Evolutionary conservation across 106 monocot species (phyloP), one percentile per base, ranked within the genome.

Genomic region (Allium cepa): DNA sequence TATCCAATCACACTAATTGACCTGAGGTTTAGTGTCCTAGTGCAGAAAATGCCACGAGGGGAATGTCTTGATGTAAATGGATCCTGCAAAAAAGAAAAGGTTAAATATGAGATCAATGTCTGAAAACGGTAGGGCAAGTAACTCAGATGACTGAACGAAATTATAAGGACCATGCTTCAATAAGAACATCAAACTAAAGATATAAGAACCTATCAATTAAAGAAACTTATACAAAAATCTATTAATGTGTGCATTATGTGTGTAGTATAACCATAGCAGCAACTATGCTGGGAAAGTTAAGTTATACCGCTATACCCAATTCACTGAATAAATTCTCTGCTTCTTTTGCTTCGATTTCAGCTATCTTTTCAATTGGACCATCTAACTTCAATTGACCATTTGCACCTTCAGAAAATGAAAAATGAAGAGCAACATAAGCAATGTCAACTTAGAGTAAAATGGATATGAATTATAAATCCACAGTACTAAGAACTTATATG

Each of bases 1-100:
- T 96, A 96, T 48, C 96, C 96, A 75, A 96, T 88, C 26, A 76
- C 96, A 80, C 88, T 85, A 57, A 96, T 88, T 17, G 95, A 96
- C 46, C 95, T 79, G 10, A 96, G 87, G 88, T 96, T 96, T 71
- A 96, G 71, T 26, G 95, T 96, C 67, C 95, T 85, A 78, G 75
- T 96, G 71, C 96, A 96, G 66, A 91, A 96, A 69, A 96, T 88
- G 45, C 96, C 96, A 69, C 88, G 81, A 51, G 96, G 72, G 68
- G 96, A 91, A 56, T 88, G 77, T 18, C 82, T 79, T 53, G 80
- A 71, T 48, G 88, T 74, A 64, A 84, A 72, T 10, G 83, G 88
- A 73, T 86, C 96, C 91, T 95, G 82, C 66, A 26, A 57, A 47
- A 57, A 47, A 73, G 52, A 47, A 65, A 36, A 36, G 36, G 36